These are phyloP conservation scores for Neofusicoccum sp. DNA, from an alignment of 2,329 filamentous ascomycete species.

Conservation along the genomic window DNA sequence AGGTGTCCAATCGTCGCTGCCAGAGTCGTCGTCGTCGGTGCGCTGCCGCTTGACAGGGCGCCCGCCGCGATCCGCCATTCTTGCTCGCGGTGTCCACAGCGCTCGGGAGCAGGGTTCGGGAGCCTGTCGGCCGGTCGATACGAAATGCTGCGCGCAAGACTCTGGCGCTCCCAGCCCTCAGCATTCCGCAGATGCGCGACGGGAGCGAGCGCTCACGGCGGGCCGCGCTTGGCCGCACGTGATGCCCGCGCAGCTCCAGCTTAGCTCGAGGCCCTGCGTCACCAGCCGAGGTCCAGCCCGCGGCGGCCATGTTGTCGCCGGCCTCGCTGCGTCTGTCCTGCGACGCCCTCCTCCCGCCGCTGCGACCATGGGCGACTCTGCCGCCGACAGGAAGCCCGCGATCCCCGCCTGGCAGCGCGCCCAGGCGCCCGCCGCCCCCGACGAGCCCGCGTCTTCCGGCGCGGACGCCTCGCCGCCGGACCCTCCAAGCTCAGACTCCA, in stretches of 20 bases:
- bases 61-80: slow-evolving; percentile 11
- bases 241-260: neutral
- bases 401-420: slow-evolving; percentile 37
- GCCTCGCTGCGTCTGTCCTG: neutral
- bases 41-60: slow-evolving; percentile 39
- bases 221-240: slow-evolving; percentile 9
- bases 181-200: slow-evolving; percentile 13
- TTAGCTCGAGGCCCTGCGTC: neutral
- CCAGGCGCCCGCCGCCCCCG: slow-evolving; percentile 19
- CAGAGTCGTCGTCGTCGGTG: slow-evolving; percentile 39
- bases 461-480: neutral
- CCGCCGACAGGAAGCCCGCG: slow-evolving; percentile 8
- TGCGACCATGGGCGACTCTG: neutral
- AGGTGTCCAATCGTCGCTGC: slow-evolving; percentile 32
- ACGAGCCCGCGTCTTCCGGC: slow-evolving; percentile 15
- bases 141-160: slow-evolving; percentile 4
- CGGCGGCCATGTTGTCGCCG: neutral
- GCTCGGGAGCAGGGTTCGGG: neutral
- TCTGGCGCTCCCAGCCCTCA: neutral
- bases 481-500: slow-evolving; percentile 20
- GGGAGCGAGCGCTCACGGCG: slow-evolving; percentile 3
- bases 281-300: slow-evolving; percentile 11
- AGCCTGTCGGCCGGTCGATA: neutral
- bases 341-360: neutral
- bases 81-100: neutral